Base-by-base conservation (phyloP, 306 rosid genomes). In the Pyrus bretschneideri region DNA sequence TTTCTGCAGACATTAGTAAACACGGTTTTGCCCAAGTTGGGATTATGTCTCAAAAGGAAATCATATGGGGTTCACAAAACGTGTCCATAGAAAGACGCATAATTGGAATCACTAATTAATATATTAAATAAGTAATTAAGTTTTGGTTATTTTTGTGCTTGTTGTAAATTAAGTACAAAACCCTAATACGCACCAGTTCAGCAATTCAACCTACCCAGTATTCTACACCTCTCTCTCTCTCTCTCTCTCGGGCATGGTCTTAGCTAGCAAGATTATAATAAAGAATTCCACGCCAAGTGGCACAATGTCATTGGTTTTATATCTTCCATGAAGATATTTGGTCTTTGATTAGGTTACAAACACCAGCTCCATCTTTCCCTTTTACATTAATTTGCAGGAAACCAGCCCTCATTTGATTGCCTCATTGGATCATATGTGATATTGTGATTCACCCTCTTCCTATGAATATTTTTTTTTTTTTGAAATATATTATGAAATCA, bases 241-340 rank as follows among this genome's bases (percentile, higher is more conserved):
- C 29, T 70, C 7, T 30, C 5, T 79, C 73, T 74, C 67, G 64
- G 73, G 66, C 88, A 79, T 78, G 75, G 81, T 85, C 80, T 59
- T 58, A 25, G 27, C 55, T 78, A 38, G 82, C 88, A 73, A 78
- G 70, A 81, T 80, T 73, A 84, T 30, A 73, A 55, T 76, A 84
- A 61, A 76, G 68, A 74, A 58, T 17, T 84, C 55, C 82, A 45
- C 1, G 84, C 83, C 80, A 64, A 69, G 54, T 85, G 89, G 69
- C 89, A 58, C 75, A 17, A 49, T 54, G 19, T 33, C 76, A 91
- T 70, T 88, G 89, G 85, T 14, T 4, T 23, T 86, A 71, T 85
- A 92, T 90, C 96, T 89, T 81, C 85, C 67, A 3, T 21, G 60
- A 87, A 82, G 90, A 91, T 84, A 83, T 85, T 49, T 89, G 89